Evolutionary conservation across 257 asterid genomes (phyloP), one percentile per base, ranked within the genome.

Genomic region (Solanum virginianum): DNA sequence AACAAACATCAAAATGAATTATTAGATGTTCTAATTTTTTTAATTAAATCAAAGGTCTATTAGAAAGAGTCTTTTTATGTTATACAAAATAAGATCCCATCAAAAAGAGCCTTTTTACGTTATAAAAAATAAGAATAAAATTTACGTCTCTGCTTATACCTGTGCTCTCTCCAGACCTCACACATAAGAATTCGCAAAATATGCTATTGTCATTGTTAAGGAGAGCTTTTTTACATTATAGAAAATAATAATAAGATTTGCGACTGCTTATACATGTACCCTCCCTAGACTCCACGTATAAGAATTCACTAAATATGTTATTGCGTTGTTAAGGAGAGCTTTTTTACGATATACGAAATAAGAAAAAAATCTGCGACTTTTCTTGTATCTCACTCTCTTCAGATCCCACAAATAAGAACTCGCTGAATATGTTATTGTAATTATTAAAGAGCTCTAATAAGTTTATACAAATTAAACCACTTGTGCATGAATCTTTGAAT

Each of bases 371-470:
- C 0, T 62, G 16, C 8, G 66, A n/a, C 66, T 59, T 0, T 20
- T 0, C 0, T 0, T 59, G 10, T 10, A n/a, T 0, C 7, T 10
- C 3, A n/a, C 32, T 9, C 1, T 59, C 4, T 8, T 0, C 3
- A 0, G 0, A 59, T 3, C 16, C 24, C 4, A 60, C 3, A 8
- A 3, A 59, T 59, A 6, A 22, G 0, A 22, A n/a, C 0, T 60
- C 0, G 2, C 7, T 1, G 0, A 11, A 62, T 62, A 11, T 62
- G 9, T 11, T 62, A 62, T 62, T 2, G 7, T 47, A 2, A 1
- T 22, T 60, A 0, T 22, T 11, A 14, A 66, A 5, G 20, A 32
- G 74, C 6, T 32, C 22, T 12, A 32, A 32, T 32, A 32, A 32
- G 36, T 32, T 32, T 32, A 32, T 32, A 2, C 36, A 32, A 32